Evolutionary conservation across 1,284 basidiomycete genomes (phyloP), one percentile per base, ranked within the genome.

Genomic region (Bondarzewia mesenterica): DNA sequence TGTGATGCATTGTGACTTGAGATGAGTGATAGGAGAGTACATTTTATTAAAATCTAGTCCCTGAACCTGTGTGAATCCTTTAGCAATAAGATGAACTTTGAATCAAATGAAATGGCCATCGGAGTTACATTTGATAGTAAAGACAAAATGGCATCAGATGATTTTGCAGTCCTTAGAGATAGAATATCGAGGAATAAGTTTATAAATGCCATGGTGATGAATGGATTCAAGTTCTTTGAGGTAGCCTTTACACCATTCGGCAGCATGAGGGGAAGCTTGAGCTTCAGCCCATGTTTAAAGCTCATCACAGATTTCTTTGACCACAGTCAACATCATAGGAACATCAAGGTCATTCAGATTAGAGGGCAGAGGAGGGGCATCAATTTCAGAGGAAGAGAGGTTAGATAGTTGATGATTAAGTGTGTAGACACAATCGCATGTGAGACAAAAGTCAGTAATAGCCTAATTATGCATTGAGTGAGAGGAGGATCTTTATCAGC

Each of bases 41-140:
- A 38, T 47, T 7, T 67, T 53, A 8, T 60, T 54, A 49, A 58
- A 72, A 50, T 73, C 67, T 7, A 68, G 37, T 1, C 69, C 65
- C 2, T 14, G 29, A n/a, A 51, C 27, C 5, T 51, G 50, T 4
- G 39, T 44, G 12, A 23, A 51, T 7, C 50, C 46, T 22, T 40
- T 37, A 12, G 47, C 45, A 2, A 51, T 47, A 10, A 51, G 7
- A 0, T 23, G 15, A 7, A 22, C 43, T 27, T 44, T 44, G 10
- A 15, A 20, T 0, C 29, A n/a, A 8, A 35, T 20, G 7, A 20
- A 10, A 5, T 44, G 16, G 1, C 43, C 26, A n/a, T 27, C 18
- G 2, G 43, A 8, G 12, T 44, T 20, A 2, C 18, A 27, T 22
- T 44, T 44, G n/a, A 35, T 14, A 20, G 25, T 32, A 25, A 44